These are phyloP conservation scores for Leishmania tarentolae DNA, from an alignment of 208 protist species.

Conservation along the genomic window DNA sequence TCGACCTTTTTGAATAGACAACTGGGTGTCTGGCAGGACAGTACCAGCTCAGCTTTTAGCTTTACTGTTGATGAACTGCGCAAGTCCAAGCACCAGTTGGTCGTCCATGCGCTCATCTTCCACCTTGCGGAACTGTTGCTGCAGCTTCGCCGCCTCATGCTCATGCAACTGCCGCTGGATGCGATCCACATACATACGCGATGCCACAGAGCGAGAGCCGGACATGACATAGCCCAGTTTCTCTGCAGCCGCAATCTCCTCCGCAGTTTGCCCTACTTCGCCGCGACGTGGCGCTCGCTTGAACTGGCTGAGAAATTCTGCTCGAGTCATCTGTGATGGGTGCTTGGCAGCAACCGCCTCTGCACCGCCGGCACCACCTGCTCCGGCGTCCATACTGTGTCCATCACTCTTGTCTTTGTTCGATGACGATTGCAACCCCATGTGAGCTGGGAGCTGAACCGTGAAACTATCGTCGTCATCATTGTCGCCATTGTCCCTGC, in stretches of 20 bases:
- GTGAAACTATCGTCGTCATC: slow-evolving; percentile 12
- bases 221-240: slow-evolving; percentile 92
- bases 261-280: slow-evolving; percentile 83
- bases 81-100: slow-evolving; percentile 59
- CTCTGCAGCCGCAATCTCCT: slow-evolving; percentile 79
- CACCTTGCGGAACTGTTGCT: slow-evolving; percentile 87
- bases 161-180: slow-evolving; percentile 91
- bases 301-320: slow-evolving; percentile 88
- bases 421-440: neutral
- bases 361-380: neutral
- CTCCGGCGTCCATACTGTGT: neutral
- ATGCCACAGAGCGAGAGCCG: slow-evolving; percentile 82
- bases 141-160: slow-evolving; percentile 84
- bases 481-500: neutral
- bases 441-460: slow-evolving; percentile 5
- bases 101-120: slow-evolving; percentile 85
- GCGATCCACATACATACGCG: slow-evolving; percentile 84
- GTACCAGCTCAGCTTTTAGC: slow-evolving; percentile 16
- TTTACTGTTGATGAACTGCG: slow-evolving; percentile 44
- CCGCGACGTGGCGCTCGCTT: slow-evolving; percentile 86
- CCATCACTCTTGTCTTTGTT: neutral
- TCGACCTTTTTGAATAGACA: neutral
- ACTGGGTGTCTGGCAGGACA: neutral
- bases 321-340: slow-evolving; percentile 87
- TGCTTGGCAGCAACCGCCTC: slow-evolving; percentile 52